phyloP scores from a whole-genome alignment of 2,329 filamentous ascomycete species.

The Xylariaceae sp. region DNA sequence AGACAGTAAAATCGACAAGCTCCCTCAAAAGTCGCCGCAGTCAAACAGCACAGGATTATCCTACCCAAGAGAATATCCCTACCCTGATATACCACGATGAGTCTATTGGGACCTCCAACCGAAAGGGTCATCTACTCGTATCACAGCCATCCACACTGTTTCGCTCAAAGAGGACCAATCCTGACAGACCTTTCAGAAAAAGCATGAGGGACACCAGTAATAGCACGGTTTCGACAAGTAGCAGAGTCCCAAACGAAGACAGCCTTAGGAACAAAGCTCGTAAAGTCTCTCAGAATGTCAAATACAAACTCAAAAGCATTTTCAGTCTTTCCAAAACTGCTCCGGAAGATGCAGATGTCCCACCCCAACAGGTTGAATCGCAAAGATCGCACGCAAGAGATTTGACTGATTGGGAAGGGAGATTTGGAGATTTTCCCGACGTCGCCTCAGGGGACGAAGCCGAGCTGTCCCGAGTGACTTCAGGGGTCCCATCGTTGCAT shows the following conservation, averaged over 20 bases:
- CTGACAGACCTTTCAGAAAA: slow-evolving; percentile 32
- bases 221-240: slow-evolving; percentile 30
- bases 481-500: slow-evolving; percentile 48
- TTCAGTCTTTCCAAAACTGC: slow-evolving; percentile 42
- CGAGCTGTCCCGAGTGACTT: slow-evolving; percentile 43
- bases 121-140: slow-evolving; percentile 20
- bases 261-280: slow-evolving; percentile 50
- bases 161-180: slow-evolving; percentile 31
- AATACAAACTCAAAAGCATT: slow-evolving; percentile 55
- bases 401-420: slow-evolving; percentile 1
- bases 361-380: slow-evolving; percentile 50
- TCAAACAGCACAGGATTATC: slow-evolving; percentile 2
- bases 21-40: slow-evolving; percentile 36
- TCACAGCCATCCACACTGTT: slow-evolving; percentile 42
- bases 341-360: slow-evolving; percentile 32
- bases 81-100: slow-evolving; percentile 2
- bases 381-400: slow-evolving; percentile 28
- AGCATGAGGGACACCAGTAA: slow-evolving; percentile 47
- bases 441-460: slow-evolving; percentile 12
- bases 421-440: slow-evolving; percentile 8
- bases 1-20: slow-evolving; percentile 52
- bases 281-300: slow-evolving; percentile 59
- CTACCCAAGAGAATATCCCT: slow-evolving; percentile 2
- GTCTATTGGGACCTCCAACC: slow-evolving; percentile 1
- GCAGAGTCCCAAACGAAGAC: slow-evolving; percentile 23